These are phyloP conservation scores for Podila clonocystis DNA, from an alignment of 192 early-diverging fungal genomes.

Conservation along the genomic window DNA sequence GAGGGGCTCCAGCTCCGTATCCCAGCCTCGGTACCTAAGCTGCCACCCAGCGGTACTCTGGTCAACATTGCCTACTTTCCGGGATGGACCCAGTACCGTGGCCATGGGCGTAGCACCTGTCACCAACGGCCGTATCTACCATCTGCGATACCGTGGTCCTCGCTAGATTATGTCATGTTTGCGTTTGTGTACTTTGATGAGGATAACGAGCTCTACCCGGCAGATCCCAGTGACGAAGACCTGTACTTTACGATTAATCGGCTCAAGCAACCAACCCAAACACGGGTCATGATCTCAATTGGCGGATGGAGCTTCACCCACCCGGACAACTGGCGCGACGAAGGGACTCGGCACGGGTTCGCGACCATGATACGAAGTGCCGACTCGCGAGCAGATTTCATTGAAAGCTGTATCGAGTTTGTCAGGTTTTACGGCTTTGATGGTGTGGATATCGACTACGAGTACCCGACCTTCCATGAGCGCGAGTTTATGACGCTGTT, in stretches of 20 bases:
- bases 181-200: slow-evolving; percentile 49
- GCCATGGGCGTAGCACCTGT: slow-evolving; percentile 25
- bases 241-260: slow-evolving; percentile 57
- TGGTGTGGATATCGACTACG: slow-evolving; percentile 69
- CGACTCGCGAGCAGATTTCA: slow-evolving; percentile 56
- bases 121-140: slow-evolving; percentile 50
- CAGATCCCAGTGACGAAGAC: slow-evolving; percentile 47
- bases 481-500: slow-evolving; percentile 57
- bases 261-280: slow-evolving; percentile 25
- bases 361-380: slow-evolving; percentile 54
- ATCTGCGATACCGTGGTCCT: slow-evolving; percentile 68
- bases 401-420: slow-evolving; percentile 42
- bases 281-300: slow-evolving; percentile 65
- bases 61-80: slow-evolving; percentile 44
- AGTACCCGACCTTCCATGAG: slow-evolving; percentile 55
- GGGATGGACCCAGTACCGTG: slow-evolving; percentile 40
- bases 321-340: slow-evolving; percentile 8
- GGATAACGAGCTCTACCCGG: slow-evolving; percentile 61
- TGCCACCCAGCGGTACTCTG: slow-evolving; percentile 8
- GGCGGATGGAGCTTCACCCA: slow-evolving; percentile 73
- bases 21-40: slow-evolving; percentile 7
- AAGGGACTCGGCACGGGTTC: slow-evolving; percentile 49
- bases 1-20: slow-evolving; percentile 24
- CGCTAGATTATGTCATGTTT: slow-evolving; percentile 61
- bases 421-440: slow-evolving; percentile 40